phyloP scores from a whole-genome alignment of 2,329 filamentous ascomycete species.

The Aureobasidium sp. region DNA sequence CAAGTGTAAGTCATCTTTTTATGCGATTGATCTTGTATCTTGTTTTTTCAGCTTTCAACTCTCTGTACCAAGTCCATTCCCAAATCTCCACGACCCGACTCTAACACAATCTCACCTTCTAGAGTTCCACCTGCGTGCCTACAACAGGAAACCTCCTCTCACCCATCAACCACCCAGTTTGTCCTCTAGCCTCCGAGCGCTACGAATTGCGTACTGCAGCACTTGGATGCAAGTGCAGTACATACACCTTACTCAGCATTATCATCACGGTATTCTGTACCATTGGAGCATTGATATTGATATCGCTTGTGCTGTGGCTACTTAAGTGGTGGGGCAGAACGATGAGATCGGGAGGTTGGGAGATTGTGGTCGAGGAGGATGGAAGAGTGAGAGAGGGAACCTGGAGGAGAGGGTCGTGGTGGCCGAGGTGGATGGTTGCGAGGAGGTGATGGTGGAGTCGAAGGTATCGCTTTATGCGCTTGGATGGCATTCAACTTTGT shows the following conservation, averaged over 20 bases:
- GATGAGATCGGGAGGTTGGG: neutral
- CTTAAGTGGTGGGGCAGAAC: slow-evolving; percentile 15
- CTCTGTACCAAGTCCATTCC: neutral
- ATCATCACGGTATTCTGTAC: slow-evolving; percentile 36
- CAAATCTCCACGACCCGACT: no score
- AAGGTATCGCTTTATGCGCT: neutral
- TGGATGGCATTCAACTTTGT: neutral
- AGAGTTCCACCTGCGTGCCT: slow-evolving; percentile 36
- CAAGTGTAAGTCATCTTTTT: slow-evolving; percentile 24
- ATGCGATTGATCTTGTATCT: neutral
- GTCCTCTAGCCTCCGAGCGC: slow-evolving; percentile 32
- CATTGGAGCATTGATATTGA: slow-evolving; percentile 26
- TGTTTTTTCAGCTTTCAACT: neutral
- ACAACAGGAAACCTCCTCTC: slow-evolving; percentile 30
- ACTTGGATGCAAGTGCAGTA: slow-evolving; percentile 38
- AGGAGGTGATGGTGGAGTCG: neutral
- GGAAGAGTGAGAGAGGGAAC: neutral
- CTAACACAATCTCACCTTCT: neutral
- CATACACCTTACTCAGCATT: slow-evolving; percentile 36
- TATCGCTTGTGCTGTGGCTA: slow-evolving; percentile 22
- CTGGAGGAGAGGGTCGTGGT: neutral
- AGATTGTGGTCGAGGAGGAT: slow-evolving; percentile 10
- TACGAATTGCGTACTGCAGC: slow-evolving; percentile 37
- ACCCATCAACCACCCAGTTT: slow-evolving; percentile 27
- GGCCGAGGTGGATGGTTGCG: neutral